A percentile compares a stretch with the other conserved stretches of the same genome.
Evolutionary conservation across 176 grass and related monocot genomes (phyloP).

Genomic region (Aegilops sharonensis): DNA sequence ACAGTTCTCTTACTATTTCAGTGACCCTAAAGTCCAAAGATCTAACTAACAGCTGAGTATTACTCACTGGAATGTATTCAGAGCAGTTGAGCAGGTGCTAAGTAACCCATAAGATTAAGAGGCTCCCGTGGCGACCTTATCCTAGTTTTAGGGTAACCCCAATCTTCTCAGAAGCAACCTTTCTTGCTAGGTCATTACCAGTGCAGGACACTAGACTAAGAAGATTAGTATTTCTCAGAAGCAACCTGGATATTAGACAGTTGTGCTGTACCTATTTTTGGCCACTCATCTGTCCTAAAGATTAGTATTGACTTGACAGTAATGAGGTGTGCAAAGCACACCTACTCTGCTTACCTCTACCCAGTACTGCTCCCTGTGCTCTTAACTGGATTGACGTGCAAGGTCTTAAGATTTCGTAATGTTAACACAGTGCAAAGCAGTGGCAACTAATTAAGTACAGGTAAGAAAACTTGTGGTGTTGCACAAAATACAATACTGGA

Average conservation of each 20-base stretch:
- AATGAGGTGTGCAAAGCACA: neutral
- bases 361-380: neutral
- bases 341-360: neutral
- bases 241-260: neutral
- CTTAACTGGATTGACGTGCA: neutral
- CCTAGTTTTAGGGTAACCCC: neutral
- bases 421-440: neutral
- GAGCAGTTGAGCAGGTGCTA: neutral
- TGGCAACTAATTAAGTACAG: neutral
- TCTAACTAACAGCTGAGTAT: neutral
- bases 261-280: neutral
- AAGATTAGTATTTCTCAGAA: too few species aligned
- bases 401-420: conserved; percentile 12
- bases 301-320: neutral
- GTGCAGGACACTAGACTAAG: too few species aligned
- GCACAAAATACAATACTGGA: neutral
- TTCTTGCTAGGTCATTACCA: conserved; percentile 2
- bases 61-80: neutral
- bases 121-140: neutral
- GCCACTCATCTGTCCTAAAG: neutral
- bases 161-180: neutral
- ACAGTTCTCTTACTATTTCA: neutral
- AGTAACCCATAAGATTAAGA: neutral
- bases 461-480: neutral
- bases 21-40: neutral